Base-by-base conservation (phyloP, 73 alveolate species). In the Strombidium stylifer region DNA sequence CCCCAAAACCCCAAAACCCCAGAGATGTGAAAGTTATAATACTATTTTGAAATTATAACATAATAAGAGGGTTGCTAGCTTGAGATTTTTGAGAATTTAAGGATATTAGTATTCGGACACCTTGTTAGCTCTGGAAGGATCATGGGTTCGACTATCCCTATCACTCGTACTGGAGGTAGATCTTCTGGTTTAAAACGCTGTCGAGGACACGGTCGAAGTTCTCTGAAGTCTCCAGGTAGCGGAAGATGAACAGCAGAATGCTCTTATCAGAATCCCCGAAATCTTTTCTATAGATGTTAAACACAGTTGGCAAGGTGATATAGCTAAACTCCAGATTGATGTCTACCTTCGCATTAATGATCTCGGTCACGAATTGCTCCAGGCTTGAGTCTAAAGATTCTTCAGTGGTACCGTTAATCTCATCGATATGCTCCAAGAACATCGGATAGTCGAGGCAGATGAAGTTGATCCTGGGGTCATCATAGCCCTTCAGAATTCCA, bases 221-320 rank as follows among this genome's bases (percentile, higher is more conserved):
- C n/a, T 32, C 42, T 32, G 42, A 32, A 6, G 16, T 16, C 10
- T 40, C 45, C 31, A 46, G 65, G 64, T 64, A 75, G 27, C 32
- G 64, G 44, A 80, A 82, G 1, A 82, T 58, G 32, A 79, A 75
- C 30, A 58, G 64, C 6, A 82, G 48, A 16, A 75, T 26, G 0
- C 12, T 49, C 26, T 82, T 88, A 0, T 65, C 79, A 4, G 51
- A 3, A 4, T 40, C 55, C 23, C 35, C 35, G 56, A 82, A 82
- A 44, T 82, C 93, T 3, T 24, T 4, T 16, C 18, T 32, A 67
- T 82, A 82, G n/a, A 73, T 56, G 6, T 75, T 53, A 12, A 82
- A 42, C 21, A 81, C 59, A 34, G 49, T 73, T 7, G 93, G 93
- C n/a, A 82, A 27, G 3, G 69, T 42, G 20, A 82, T 61, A 21